phyloP scores from a whole-genome alignment of 73 alveolate genomes.

The Tetrahymena thermophila region DNA sequence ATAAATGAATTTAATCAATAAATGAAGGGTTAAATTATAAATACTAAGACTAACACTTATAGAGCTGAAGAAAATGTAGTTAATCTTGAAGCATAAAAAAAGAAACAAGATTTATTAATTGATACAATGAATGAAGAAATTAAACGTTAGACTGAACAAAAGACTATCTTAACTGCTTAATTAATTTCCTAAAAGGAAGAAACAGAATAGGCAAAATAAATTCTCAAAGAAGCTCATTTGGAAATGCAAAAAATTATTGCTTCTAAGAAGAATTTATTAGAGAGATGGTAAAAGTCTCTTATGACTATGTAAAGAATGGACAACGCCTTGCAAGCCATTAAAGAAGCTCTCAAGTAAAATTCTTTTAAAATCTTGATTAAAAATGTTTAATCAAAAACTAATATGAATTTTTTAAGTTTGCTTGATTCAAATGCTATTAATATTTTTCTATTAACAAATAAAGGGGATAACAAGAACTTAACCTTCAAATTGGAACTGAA shows the following conservation, averaged over 20 bases:
- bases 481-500: slow-evolving; percentile 42
- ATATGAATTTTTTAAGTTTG: slow-evolving; percentile 3
- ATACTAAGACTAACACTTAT: slow-evolving; percentile 82
- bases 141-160: slow-evolving; percentile 68
- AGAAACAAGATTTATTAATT: slow-evolving; percentile 71
- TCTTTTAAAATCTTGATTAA: no score
- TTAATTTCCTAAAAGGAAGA: slow-evolving; percentile 69
- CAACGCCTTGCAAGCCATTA: slow-evolving; percentile 58
- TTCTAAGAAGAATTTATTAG: slow-evolving; percentile 70
- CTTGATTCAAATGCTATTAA: not conserved
- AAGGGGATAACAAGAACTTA: slow-evolving; percentile 55
- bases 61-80: slow-evolving; percentile 92
- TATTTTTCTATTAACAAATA: not conserved
- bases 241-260: slow-evolving; percentile 75
- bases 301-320: slow-evolving; percentile 70
- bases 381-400: no score
- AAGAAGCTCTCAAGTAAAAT: slow-evolving; percentile 52
- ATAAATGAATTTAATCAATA: slow-evolving; percentile 92
- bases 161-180: slow-evolving; percentile 68
- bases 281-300: slow-evolving; percentile 72
- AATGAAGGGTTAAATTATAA: slow-evolving; percentile 90
- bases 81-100: slow-evolving; percentile 76
- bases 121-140: slow-evolving; percentile 85
- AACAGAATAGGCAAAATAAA: slow-evolving; percentile 81
- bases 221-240: slow-evolving; percentile 84